These are phyloP conservation scores for Cynanchum wilfordii DNA, from an alignment of 257 asterid species.

Conservation along the genomic window DNA sequence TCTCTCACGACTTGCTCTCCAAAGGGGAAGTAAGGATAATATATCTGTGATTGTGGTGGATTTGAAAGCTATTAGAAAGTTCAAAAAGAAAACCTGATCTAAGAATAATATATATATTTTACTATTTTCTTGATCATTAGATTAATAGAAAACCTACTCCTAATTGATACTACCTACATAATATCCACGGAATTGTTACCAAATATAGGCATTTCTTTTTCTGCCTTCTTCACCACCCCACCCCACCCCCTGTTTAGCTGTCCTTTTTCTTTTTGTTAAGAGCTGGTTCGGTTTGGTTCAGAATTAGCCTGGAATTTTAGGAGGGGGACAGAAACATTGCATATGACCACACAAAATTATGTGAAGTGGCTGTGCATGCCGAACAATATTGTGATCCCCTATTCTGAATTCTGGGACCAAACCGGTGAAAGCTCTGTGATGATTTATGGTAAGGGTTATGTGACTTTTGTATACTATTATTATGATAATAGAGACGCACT, in stretches of 20 bases:
- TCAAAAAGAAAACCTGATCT: slow-evolving; percentile 36
- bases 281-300: background rate
- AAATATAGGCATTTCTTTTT: background rate
- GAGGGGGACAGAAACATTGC: background rate
- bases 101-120: too few relatives aligned
- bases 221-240: too few relatives aligned
- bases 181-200: background rate
- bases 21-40: slow-evolving; percentile 62
- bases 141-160: background rate
- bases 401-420: background rate
- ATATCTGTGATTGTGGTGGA: slow-evolving; percentile 70
- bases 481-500: background rate
- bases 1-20: slow-evolving; percentile 50
- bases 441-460: background rate
- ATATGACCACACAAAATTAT: background rate
- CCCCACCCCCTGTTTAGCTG: background rate
- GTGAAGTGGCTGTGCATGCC: background rate
- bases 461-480: background rate
- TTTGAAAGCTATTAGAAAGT: slow-evolving; percentile 61
- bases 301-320: background rate
- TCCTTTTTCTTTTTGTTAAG: background rate
- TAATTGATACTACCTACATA: background rate
- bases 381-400: background rate
- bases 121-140: background rate
- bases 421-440: background rate